phyloP scores from a whole-genome alignment of 2,329 filamentous ascomycete species.

The Exophiala calicioides region DNA sequence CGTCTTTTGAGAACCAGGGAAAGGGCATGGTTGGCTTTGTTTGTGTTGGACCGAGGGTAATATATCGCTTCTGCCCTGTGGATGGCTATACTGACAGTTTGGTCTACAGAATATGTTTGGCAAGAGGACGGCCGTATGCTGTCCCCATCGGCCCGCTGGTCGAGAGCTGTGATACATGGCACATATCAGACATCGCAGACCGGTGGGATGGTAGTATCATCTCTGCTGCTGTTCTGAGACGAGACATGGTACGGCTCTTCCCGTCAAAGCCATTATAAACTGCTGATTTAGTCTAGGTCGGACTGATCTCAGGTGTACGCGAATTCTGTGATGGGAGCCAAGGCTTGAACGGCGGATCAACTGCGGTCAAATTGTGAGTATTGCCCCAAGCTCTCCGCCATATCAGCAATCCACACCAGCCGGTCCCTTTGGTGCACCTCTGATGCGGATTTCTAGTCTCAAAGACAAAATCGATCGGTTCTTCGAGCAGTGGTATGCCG shows the following conservation, averaged over 20 bases:
- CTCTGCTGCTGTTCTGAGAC: constrained; percentile 68
- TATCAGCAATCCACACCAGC: too few relatives aligned
- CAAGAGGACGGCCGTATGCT: constrained; percentile 67
- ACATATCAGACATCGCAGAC: constrained; percentile 63
- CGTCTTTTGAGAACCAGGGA: constrained; percentile 66
- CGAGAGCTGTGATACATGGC: constrained; percentile 69
- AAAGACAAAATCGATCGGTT: constrained; percentile 65
- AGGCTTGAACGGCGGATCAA: constrained; percentile 37
- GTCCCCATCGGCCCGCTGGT: constrained; percentile 67
- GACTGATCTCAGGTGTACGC: constrained; percentile 33
- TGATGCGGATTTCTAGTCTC: constrained; percentile 4
- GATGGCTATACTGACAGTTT: constrained; percentile 25
- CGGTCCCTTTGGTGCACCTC: too few relatives aligned
- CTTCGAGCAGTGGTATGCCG: constrained; percentile 65
- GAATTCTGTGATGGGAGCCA: constrained; percentile 43
- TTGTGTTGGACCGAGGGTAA: constrained; percentile 68
- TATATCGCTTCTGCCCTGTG: constrained; percentile 35
- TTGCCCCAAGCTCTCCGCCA: too few relatives aligned
- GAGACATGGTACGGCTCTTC: constrained; percentile 57
- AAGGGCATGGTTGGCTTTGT: constrained; percentile 69
- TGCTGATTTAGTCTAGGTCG: constrained; percentile 23
- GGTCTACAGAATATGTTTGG: constrained; percentile 61
- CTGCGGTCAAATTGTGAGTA: constrained; percentile 33
- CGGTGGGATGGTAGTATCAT: constrained; percentile 69
- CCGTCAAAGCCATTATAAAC: neutral